Conservation (phyloP, 2,329 filamentous ascomycete species). For the Volutella citrinella region DNA sequence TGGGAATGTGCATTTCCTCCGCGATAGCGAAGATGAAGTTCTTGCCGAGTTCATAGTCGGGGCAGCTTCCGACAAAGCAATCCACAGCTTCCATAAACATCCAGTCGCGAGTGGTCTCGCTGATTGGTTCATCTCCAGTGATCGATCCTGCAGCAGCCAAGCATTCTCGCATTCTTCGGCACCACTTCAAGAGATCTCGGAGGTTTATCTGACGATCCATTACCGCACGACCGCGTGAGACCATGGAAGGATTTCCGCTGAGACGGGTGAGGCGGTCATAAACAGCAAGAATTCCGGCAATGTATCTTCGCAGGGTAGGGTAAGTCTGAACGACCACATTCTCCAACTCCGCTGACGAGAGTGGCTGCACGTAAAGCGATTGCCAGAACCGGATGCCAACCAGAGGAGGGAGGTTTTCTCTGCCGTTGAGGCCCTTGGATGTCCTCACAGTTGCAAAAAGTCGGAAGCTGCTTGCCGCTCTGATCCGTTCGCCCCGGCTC, state of each 20-base stretch:
- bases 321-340: constrained; percentile 70
- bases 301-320: constrained; percentile 64
- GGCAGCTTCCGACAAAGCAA: constrained; percentile 82
- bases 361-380: constrained; percentile 64
- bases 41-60: constrained; percentile 59
- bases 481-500: constrained; percentile 80
- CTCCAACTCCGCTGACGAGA: constrained; percentile 67
- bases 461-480: constrained; percentile 79
- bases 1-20: constrained; percentile 81
- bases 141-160: constrained; percentile 60
- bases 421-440: constrained; percentile 63
- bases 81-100: constrained; percentile 95
- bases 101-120: constrained; percentile 69
- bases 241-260: constrained; percentile 41
- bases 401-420: constrained; percentile 67
- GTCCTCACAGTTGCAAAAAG: constrained; percentile 91
- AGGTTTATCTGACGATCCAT: constrained; percentile 59
- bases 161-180: constrained; percentile 67
- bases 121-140: constrained; percentile 66
- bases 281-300: constrained; percentile 57
- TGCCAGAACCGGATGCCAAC: constrained; percentile 88
- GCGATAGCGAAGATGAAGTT: constrained; percentile 69
- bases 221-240: constrained; percentile 39
- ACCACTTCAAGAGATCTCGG: constrained; percentile 89
- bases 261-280: constrained; percentile 52